Evolutionary conservation across 345 rosid genomes (phyloP).

Genomic region (Anastatica hierochuntica): DNA sequence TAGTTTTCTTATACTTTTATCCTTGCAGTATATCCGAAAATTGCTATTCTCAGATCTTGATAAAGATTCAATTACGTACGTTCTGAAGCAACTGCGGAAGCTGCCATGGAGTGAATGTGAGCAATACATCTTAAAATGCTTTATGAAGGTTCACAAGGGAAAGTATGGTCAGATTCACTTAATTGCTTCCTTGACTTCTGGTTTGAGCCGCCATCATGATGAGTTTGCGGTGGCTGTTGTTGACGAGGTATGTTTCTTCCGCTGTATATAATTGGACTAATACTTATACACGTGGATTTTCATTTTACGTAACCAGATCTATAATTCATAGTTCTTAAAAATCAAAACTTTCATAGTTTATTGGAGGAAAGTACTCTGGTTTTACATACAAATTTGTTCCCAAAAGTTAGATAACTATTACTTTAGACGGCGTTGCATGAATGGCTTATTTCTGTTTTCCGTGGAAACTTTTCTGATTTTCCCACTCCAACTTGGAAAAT

Average conservation of each 20-base stretch:
- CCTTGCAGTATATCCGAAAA: slow-evolving; percentile 81
- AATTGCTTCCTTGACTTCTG: slow-evolving; percentile 95
- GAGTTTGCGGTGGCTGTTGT: slow-evolving; percentile 95
- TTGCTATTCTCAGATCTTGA: slow-evolving; percentile 93
- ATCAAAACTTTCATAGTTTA: neutral
- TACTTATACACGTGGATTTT: neutral
- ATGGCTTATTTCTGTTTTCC: no score
- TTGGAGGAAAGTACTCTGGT: neutral
- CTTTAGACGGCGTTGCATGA: no score
- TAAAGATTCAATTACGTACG: slow-evolving; percentile 80
- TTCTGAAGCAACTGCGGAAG: slow-evolving; percentile 94
- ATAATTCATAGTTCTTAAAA: neutral
- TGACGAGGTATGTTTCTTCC: slow-evolving; percentile 71
- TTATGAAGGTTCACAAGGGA: slow-evolving; percentile 95
- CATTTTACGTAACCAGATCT: slow-evolving; percentile 6
- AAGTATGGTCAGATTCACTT: slow-evolving; percentile 96
- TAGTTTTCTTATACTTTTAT: neutral
- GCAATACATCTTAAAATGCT: slow-evolving; percentile 85
- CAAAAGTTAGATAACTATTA: no score
- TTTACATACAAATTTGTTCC: neutral
- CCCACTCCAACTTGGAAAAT: no score
- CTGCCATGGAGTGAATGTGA: slow-evolving; percentile 95
- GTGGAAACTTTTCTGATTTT: no score
- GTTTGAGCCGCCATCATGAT: slow-evolving; percentile 97
- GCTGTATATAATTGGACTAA: neutral